Evolutionary conservation across 257 asterid genomes (phyloP).

Genomic region (Asclepias syriaca): DNA sequence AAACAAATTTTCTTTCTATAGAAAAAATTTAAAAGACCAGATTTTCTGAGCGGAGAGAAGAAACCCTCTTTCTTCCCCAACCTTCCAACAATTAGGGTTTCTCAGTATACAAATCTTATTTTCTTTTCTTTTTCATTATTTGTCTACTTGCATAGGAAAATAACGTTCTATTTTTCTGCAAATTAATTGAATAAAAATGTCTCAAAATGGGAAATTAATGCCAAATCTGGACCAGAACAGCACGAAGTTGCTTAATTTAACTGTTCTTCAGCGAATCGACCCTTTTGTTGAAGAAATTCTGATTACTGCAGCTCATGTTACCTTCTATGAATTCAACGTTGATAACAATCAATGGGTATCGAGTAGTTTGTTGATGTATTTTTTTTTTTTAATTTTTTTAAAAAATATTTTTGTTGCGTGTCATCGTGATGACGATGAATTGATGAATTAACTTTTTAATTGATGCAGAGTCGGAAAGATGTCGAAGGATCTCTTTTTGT

Average conservation of each 20-base stretch:
- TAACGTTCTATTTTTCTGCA: not conserved
- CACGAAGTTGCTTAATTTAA: conserved; percentile 66
- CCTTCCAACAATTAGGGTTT: not conserved
- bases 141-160: not conserved
- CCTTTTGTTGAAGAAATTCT: conserved; percentile 74
- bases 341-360: conserved; percentile 77
- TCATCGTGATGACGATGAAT: not conserved
- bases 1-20: too few relatives aligned
- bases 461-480: conserved; percentile 76
- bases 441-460: not conserved
- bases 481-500: conserved; percentile 93
- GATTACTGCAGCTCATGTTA: conserved; percentile 74
- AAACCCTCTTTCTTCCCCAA: not conserved
- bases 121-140: not conserved
- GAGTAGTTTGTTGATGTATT: not conserved
- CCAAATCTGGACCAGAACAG: conserved; percentile 72
- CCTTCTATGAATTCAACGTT: conserved; percentile 59
- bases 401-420: too few relatives aligned
- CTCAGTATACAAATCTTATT: not conserved
- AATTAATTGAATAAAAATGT: conserved; percentile 11
- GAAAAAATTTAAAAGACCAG: not conserved
- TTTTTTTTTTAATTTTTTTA: not conserved
- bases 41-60: not conserved
- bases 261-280: conserved; percentile 84
- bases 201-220: conserved; percentile 55